Base-by-base conservation (phyloP, 2,329 filamentous ascomycete genomes). In the Aschersonia sp. region DNA sequence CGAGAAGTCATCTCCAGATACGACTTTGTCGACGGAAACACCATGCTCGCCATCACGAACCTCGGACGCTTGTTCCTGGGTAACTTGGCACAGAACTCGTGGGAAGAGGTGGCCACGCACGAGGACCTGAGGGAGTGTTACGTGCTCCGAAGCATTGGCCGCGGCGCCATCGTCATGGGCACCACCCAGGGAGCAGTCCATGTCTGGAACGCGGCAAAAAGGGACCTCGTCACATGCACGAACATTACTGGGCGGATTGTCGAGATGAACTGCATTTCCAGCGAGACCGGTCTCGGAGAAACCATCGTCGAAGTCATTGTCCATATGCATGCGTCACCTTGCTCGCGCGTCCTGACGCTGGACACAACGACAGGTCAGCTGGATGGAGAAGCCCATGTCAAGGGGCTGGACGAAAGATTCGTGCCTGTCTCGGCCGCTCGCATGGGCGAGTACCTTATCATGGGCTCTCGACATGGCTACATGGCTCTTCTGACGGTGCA, bases 11-110 rank as follows among this genome's bases (percentile, higher is more conserved):
- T 85, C 50, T 75, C 77, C 48, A 71, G 75, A 42, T 87, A 85
- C 56, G 73, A 75, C 30, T 85, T 85, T 49, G 57, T 85, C 4
- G 70, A 70, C 0, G 63, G 73, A 4, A 59, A 68, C 4, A 60
- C 64, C 2, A 57, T 86, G 3, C 60, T 87, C 14, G 66, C 76
- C 4, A 72, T 71, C 0, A 82, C 80, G 0, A 79, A 73, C 0
- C 72, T 74, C 37, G 84, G 84, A 1, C 70, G 72, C 14, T 58
- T 86, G 0, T 65, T 83, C 5, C 52, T 75, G 1, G 72, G 70
- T 1, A 57, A 60, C 0, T 61, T 74, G 39, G 43, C 4, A 46
- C 53, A 2, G 47, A 48, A 63, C 2, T 45, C 52, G 0, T 79
- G 76, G 76, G 55, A 60, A 6, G 68, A 71, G 40, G 53, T 76